These are phyloP conservation scores for Eutrema heterophyllum DNA, from an alignment of 345 rosid genomes.

Conservation along the genomic window DNA sequence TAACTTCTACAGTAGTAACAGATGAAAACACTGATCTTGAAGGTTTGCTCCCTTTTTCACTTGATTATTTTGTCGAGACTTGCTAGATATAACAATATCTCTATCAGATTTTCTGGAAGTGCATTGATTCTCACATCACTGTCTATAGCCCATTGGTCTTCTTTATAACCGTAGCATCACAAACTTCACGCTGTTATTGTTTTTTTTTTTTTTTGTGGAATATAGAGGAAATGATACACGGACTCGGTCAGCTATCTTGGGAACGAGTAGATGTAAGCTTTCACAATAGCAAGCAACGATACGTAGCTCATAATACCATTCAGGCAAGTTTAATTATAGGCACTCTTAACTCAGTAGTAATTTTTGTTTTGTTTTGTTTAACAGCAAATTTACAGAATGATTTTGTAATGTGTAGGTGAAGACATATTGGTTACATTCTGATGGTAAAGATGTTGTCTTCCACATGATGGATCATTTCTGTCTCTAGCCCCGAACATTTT, in stretches of 20 bases:
- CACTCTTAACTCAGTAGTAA: neutral
- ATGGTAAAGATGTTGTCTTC: conserved; percentile 86
- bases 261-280: conserved; percentile 93
- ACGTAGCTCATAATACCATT: conserved; percentile 77
- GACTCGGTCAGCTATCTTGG: conserved; percentile 78
- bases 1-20: conserved; percentile 30
- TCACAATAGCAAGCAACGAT: conserved; percentile 74
- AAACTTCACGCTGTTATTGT: neutral
- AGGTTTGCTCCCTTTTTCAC: conserved; percentile 42
- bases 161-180: neutral
- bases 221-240: conserved; percentile 83
- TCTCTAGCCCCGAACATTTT: conserved; percentile 36
- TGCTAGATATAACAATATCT: neutral
- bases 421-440: conserved; percentile 84
- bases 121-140: neutral
- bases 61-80: neutral
- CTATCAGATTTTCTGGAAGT: neutral
- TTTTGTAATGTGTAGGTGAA: conserved; percentile 56
- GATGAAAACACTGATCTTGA: conserved; percentile 54
- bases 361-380: neutral
- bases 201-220: neutral
- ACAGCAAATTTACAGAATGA: neutral
- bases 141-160: neutral
- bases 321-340: conserved; percentile 52
- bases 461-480: conserved; percentile 88